Evolutionary conservation across 2,329 filamentous ascomycete species (phyloP), one percentile per base, ranked within the genome.

Genomic region (Xylariaceae sp.): DNA sequence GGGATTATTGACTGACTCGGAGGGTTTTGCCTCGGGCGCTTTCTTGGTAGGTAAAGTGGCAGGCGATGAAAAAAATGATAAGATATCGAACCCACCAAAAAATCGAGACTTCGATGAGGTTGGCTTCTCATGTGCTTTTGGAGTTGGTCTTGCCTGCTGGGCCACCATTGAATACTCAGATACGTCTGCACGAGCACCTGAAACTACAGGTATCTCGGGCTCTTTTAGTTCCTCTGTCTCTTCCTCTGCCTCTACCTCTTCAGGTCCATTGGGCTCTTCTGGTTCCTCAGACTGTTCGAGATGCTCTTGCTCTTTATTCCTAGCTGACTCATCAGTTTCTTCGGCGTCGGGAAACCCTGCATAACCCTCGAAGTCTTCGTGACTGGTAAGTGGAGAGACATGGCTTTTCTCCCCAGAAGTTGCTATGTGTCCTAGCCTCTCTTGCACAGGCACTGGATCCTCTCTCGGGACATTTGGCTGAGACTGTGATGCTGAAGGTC

Each of bases 1-100:
- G 23, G 53, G 42, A 11, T 56, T 53, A 24, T 48, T 47, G n/a
- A 11, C 40, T 50, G 47, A 27, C 35, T 53, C 53, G 26, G 53
- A 50, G 42, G 50, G 41, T 6, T 55, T 53, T 15, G 55, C 7
- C 40, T 55, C 58, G 6, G 58, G 20, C 3, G 43, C 41, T 26
- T 64, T 64, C 16, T 58, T 65, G 1, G 72, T 74, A 2, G 75
- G 75, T 21, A 76, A 59, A 6, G 67, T 60, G 0, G 77, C 75
- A 1, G 82, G 81, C 2, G 82, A 84, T 0, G 82, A 85, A 64
- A 85, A 85, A 65, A 84, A 85, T 6, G 75, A 73, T 5, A 79
- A 75, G 2, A 84, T 70, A 46, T 83, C 77, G 46, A 80, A 77
- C 18, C 70, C 57, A 11, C 67, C 61, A 42, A 70, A 66, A 26